Evolutionary conservation across 768 basidiomycete genomes (phyloP), one percentile per base, ranked within the genome.

Genomic region (Termitomyces sp.): DNA sequence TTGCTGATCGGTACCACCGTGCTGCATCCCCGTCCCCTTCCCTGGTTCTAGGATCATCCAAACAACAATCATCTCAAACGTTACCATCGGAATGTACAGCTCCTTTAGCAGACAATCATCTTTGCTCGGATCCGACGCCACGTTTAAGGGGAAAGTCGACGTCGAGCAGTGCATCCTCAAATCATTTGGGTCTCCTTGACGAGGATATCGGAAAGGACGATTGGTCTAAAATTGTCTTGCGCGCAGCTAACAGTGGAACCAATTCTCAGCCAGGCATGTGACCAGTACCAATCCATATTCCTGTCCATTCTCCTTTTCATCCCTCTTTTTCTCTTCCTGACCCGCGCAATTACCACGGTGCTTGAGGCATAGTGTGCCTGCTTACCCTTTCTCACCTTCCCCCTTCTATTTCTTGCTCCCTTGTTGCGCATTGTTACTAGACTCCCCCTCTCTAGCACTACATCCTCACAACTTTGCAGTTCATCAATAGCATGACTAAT

Each of bases 201-300:
- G 75, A 80, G 58, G 79, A 79, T 24, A 47, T 54, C 8, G 72
- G 73, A 40, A 70, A 76, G 58, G 86, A 83, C 50, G 82, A 89
- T 66, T 92, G 90, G 90, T 86, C 86, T 47, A 75, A 78, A 65
- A 87, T 85, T 62, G 89, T 92, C 50, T 68, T 92, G 57, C 69
- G 84, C 70, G 87, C 86, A n/a, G 87, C 86, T 56, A 84, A 86
- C 65, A 66, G 68, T 13, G 53, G 66, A 74, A 55, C 32, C 4
- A 46, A 48, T 32, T 43, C 55, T 26, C 60, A 44, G 10, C 44
- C 56, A 13, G 46, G 46, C 22, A 1, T 18, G 16, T 51, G 18
- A 55, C 24, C 11, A 32, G 40, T 18, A 53, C 24, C 28, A 48
- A n/a, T 22, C 13, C 48, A 33, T 14, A 48, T 20, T 24, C 30